These are phyloP conservation scores for Botrytis pseudocinerea DNA, from an alignment of 2,329 filamentous ascomycete genomes.

Conservation along the genomic window DNA sequence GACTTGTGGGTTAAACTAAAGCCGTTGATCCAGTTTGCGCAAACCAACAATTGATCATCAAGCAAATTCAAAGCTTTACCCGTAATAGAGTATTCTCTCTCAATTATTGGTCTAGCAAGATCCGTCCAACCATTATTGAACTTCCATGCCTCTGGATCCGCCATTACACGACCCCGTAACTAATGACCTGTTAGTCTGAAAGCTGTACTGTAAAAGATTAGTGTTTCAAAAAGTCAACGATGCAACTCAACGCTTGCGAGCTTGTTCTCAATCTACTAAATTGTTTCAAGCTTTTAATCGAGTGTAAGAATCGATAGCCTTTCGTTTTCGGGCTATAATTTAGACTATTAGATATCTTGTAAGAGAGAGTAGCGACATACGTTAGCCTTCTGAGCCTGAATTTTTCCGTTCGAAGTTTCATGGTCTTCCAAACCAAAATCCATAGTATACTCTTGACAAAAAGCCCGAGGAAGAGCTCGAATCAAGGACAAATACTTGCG, in stretches of 20 bases:
- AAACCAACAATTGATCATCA: conserved; percentile 9
- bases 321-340: no score
- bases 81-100: background rate
- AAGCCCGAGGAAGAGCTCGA: background rate
- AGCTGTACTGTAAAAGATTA: no score
- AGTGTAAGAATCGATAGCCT: no score
- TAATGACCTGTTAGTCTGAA: background rate
- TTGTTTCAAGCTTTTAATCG: no score
- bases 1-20: conserved; percentile 12
- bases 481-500: conserved; percentile 17
- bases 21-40: conserved; percentile 6
- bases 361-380: background rate
- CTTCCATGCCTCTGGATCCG: conserved; percentile 4
- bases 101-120: background rate
- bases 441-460: conserved; percentile 7
- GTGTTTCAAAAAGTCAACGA: no score
- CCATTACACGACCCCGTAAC: conserved; percentile 14
- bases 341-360: no score
- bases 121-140: background rate
- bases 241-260: no score
- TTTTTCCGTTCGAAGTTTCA: background rate
- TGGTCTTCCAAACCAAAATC: background rate
- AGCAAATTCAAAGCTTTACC: background rate
- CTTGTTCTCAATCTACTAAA: no score
- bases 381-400: background rate